phyloP scores from a whole-genome alignment of 148 eudicot species.

The Selenicereus undatus region DNA sequence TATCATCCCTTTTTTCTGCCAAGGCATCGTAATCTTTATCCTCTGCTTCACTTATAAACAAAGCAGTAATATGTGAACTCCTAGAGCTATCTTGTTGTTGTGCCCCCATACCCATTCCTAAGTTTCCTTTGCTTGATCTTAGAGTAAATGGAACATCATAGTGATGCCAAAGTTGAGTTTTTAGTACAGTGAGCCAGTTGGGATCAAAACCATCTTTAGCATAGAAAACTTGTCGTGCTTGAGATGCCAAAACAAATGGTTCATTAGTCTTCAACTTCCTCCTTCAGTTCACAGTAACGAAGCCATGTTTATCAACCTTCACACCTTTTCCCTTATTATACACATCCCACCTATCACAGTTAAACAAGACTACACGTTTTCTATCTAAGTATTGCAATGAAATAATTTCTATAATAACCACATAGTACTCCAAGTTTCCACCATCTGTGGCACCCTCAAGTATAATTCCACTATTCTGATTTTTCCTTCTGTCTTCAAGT shows the following conservation, averaged over 20 bases:
- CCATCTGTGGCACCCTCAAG: neutral
- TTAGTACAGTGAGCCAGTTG: neutral
- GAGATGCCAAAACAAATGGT: neutral
- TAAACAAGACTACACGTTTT: constrained; percentile 8
- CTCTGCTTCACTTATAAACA: no score
- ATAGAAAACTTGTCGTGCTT: constrained; percentile 11
- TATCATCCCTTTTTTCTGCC: neutral
- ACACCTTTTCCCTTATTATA: constrained; percentile 7
- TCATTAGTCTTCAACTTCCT: neutral
- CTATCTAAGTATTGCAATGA: constrained; percentile 5
- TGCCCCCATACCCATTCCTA: neutral
- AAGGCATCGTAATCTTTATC: no score
- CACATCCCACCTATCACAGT: constrained; percentile 20
- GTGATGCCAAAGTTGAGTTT: constrained; percentile 5
- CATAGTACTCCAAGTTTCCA: constrained; percentile 3
- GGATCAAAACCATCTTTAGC: constrained; percentile 9
- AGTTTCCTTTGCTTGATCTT: neutral
- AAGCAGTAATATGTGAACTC: neutral
- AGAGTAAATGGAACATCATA: neutral
- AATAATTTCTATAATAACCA: constrained; percentile 14
- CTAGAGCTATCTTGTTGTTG: neutral
- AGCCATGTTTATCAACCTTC: constrained; percentile 11
- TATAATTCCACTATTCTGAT: constrained; percentile 20
- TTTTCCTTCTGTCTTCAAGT: neutral
- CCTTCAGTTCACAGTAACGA: neutral